Evolutionary conservation across 164 flowering plant genomes (phyloP).

Genomic region (Warburgia ugandensis): DNA sequence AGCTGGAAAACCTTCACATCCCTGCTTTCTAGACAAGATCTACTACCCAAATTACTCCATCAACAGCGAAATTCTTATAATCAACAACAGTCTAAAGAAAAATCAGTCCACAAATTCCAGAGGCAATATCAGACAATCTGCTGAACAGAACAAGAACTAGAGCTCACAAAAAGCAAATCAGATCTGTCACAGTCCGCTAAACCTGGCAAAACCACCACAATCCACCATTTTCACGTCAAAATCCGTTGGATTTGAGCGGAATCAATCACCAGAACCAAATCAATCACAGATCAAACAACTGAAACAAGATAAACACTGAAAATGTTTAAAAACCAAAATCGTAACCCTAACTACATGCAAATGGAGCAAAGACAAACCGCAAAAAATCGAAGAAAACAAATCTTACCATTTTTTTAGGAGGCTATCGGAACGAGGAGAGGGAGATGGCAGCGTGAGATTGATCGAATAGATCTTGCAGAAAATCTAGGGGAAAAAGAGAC

Average conservation of each 20-base stretch:
- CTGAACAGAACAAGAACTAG: not conserved
- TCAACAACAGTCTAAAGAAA: not conserved
- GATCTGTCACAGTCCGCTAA: not conserved
- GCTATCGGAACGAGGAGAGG: constrained; percentile 5
- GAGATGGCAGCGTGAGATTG: constrained; percentile 4
- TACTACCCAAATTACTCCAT: not conserved
- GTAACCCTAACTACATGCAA: no score
- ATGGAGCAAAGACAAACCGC: not conserved
- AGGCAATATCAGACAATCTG: no score
- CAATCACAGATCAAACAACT: constrained; percentile 3
- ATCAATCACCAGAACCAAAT: not conserved
- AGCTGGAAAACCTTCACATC: no score
- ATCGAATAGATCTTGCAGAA: constrained; percentile 3
- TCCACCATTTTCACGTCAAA: not conserved
- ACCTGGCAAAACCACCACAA: no score
- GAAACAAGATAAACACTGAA: not conserved
- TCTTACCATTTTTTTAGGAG: constrained; percentile 19
- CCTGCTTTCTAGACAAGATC: not conserved
- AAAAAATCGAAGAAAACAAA: not conserved
- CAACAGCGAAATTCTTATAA: not conserved
- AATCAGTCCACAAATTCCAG: no score
- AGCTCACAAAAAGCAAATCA: not conserved
- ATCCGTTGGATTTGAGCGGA: constrained; percentile 1
- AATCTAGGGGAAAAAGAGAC: constrained; percentile 16
- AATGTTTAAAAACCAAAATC: not conserved